Evolutionary conservation across 306 rosid genomes (phyloP).

Genomic region (Vigna unguiculata): DNA sequence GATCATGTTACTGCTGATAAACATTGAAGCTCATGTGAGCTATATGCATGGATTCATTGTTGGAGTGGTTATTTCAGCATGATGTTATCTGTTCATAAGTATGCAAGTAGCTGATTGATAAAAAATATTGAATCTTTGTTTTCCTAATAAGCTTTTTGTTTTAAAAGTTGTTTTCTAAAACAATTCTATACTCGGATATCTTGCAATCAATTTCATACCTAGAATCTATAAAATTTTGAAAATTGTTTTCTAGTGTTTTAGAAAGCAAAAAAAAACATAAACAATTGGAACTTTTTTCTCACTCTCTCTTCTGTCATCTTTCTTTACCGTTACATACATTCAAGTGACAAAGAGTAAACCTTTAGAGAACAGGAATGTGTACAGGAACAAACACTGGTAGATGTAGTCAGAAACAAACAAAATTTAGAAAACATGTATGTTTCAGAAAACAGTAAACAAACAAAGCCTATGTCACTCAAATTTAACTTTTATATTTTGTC

Average conservation of each 20-base stretch:
- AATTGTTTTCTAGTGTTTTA: not conserved
- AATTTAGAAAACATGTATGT: too few relatives aligned
- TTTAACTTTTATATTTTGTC: conserved; percentile 30
- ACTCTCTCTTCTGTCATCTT: not conserved
- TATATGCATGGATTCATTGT: not conserved
- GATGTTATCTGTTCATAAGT: conserved; percentile 8
- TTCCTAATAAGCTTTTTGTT: not conserved
- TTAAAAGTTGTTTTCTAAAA: not conserved
- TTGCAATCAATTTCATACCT: not conserved
- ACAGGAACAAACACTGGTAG: not conserved
- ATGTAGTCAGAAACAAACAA: not conserved
- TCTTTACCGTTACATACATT: not conserved
- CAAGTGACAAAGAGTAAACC: not conserved
- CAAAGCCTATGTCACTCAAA: not conserved
- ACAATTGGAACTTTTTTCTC: not conserved
- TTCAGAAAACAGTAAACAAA: not conserved
- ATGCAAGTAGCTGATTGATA: not conserved
- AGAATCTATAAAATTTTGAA: not conserved
- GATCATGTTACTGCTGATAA: not conserved
- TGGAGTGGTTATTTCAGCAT: conserved; percentile 14
- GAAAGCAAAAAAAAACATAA: not conserved
- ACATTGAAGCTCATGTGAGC: not conserved
- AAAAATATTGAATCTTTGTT: not conserved
- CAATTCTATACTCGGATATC: not conserved
- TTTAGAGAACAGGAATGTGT: not conserved